Conservation (phyloP, 192 early-diverging fungal species). For the Linnemannia hyalina region DNA sequence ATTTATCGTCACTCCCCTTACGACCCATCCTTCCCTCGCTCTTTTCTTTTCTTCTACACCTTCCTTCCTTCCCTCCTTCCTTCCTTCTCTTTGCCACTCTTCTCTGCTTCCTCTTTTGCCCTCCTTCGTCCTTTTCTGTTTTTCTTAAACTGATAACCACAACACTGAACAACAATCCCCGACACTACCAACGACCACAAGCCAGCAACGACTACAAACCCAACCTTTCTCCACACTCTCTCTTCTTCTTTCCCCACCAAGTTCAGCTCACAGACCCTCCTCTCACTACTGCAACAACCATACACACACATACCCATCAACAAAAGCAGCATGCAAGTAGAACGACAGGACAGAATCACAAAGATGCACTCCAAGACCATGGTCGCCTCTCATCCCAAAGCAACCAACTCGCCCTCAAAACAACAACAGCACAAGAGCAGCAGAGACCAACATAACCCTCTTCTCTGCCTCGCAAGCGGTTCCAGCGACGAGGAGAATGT, state of each 20-base stretch:
- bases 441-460: conserved; percentile 13
- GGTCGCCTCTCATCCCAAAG: not conserved
- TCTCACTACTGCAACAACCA: not conserved
- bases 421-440: conserved; percentile 6
- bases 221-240: not conserved
- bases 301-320: not conserved
- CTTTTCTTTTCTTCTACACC: not conserved
- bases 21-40: not conserved
- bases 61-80: not conserved
- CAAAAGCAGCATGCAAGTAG: conserved; percentile 24
- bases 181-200: too few species aligned
- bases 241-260: not conserved
- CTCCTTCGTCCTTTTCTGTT: too few species aligned
- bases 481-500: not conserved
- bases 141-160: not conserved
- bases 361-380: conserved; percentile 23
- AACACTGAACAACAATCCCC: not conserved
- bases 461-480: not conserved
- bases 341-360: conserved; percentile 14
- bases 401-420: not conserved
- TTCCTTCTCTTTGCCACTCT: not conserved
- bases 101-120: too few species aligned
- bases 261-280: not conserved
- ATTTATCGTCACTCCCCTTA: too few species aligned
- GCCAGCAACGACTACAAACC: not conserved